Evolutionary conservation across 345 rosid genomes (phyloP), one percentile per base, ranked within the genome.

Genomic region (Jatropha curcas): DNA sequence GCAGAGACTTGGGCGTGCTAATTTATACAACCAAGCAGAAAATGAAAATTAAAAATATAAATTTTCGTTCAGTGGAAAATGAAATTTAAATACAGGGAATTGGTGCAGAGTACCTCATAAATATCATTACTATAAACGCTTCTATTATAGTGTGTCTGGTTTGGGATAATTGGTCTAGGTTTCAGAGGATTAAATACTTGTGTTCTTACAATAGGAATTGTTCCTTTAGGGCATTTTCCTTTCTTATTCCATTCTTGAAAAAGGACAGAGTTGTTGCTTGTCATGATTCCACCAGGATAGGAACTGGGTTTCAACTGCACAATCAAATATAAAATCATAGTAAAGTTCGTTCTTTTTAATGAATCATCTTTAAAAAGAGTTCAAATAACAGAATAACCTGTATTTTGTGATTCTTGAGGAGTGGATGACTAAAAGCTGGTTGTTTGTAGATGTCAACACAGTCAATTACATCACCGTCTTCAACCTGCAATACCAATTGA

Each of bases 381-480:
- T n/a, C n/a, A n/a, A n/a, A n/a, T n/a, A 46, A 0, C 6, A 57
- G n/a, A 25, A 6, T n/a, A 27, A 71, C 72, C 53, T 50, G 77
- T 43, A 82, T 33, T 9, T 24, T 67, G 33, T 78, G 84, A 70
- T 71, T 66, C 33, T 51, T 71, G 41, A 76, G 73, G 24, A 79
- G 68, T 25, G 79, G 79, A 67, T 79, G 79, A 63, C 62, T 63
- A 59, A 82, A 77, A 16, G 85, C 77, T 9, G 73, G 79, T 11
- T 77, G 79, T 51, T 82, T 63, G 53, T 64, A 67, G 27, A 79
- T 74, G 20, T 77, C 70, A 25, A 82, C 70, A 46, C 79, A 79
- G 6, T 79, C 79, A 33, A 79, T 41, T 33, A 25, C 46, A 16
- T 75, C 76, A 2, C 72, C 77, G 20, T 33, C 43, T 1, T 70